phyloP scores from a whole-genome alignment of 208 protist genomes.

The Phytomonas francai region DNA sequence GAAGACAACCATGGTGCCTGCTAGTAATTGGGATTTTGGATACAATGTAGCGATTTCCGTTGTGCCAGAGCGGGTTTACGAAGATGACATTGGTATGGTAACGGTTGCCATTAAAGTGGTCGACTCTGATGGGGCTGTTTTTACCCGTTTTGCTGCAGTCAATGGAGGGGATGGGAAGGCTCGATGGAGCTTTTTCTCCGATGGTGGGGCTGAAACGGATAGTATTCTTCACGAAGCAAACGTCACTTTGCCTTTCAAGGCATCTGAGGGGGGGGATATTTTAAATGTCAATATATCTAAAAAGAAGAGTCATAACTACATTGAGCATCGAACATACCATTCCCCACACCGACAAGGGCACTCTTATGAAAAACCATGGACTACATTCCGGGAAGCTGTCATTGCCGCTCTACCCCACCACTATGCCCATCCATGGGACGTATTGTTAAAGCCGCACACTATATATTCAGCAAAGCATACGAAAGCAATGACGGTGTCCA shows the following conservation, averaged over 20 bases:
- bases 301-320: background rate
- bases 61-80: conserved; percentile 66
- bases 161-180: conserved; percentile 52
- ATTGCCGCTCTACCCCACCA: conserved; percentile 75
- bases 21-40: conserved; percentile 8
- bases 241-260: background rate
- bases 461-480: conserved; percentile 50
- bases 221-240: conserved; percentile 44
- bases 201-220: conserved; percentile 56
- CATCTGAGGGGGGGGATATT: background rate
- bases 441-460: conserved; percentile 48
- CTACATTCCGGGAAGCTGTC: conserved; percentile 62
- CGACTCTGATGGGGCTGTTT: conserved; percentile 20
- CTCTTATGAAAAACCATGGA: conserved; percentile 63
- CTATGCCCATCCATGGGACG: conserved; percentile 81
- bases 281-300: background rate
- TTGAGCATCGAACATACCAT: background rate
- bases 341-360: conserved; percentile 1
- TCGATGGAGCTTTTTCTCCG: conserved; percentile 72
- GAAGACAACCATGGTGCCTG: conserved; percentile 23
- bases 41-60: conserved; percentile 52
- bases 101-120: conserved; percentile 35
- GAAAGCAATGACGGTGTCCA: conserved; percentile 15
- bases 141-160: conserved; percentile 66
- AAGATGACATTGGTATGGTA: conserved; percentile 68